Base-by-base conservation (phyloP, 2,329 filamentous ascomycete genomes). In the Penicillium sp. region DNA sequence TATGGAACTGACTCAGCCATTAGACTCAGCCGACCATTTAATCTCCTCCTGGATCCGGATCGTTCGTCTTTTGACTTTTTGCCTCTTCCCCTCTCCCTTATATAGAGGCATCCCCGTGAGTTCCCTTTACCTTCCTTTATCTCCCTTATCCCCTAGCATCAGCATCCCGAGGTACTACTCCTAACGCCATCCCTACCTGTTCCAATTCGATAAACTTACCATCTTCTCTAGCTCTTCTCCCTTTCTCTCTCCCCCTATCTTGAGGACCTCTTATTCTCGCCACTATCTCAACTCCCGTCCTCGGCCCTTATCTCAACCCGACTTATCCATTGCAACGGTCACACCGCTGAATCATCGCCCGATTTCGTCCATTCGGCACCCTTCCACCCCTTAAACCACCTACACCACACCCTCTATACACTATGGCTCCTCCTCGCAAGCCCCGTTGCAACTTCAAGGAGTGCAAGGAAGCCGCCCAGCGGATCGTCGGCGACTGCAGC, bases 401-500 rank as follows among this genome's bases (percentile, higher is more conserved):
- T 20, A 47, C 40, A 42, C 44, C 43, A 48, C 43, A 41, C 42
- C 44, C 31, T 6, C 9, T 16, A 67, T 31, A 44, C 68, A 65
- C 44, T 54, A 69, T 68, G 63, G 61, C 68, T 64, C 68, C 68
- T 64, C 68, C 80, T 18, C 79, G 81, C 36, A 70, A 84, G 57
- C 80, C 79, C 52, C 84, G 87, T 61, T 97, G 93, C 77, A 85
- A 79, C 56, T 89, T 87, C 75, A 90, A 91, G 72, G 84, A 89
- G 59, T 97, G 93, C 82, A 88, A 83, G 67, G 84, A 89, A 60
- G 80, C 81, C 24, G 90, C 89, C 13, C 90, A 96, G 71, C 85
- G 88, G 56, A 96, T 98, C 63, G 87, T 96, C 49, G 93, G 93
- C 44, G 91, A 97, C 75, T 98, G 93, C 73, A 85, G 84, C 51